These are phyloP conservation scores for Aspergillus cejpii DNA, from an alignment of 2,329 filamentous ascomycete genomes.

Conservation along the genomic window DNA sequence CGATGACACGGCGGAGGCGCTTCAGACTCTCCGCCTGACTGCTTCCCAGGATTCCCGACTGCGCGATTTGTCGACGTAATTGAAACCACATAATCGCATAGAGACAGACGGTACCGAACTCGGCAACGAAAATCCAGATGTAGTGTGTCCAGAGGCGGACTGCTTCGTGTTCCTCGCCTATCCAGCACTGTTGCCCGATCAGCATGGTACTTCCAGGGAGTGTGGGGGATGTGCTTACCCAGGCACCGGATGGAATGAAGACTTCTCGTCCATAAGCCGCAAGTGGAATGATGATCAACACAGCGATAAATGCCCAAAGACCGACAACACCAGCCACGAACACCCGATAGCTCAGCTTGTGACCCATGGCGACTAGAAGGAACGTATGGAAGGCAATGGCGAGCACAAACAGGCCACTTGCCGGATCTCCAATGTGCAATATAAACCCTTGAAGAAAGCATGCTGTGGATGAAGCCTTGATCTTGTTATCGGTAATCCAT, in stretches of 20 bases:
- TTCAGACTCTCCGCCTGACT: conserved; percentile 34
- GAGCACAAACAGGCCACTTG: conserved; percentile 49
- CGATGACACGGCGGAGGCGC: conserved; percentile 39
- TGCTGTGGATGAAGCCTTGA: conserved; percentile 39
- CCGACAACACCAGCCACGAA: conserved; percentile 42
- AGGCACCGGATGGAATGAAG: conserved; percentile 47
- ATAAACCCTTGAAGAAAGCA: conserved; percentile 50
- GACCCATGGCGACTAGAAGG: conserved; percentile 44
- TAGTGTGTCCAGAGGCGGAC: conserved; percentile 49
- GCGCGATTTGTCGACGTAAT: conserved; percentile 41
- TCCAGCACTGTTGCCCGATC: conserved; percentile 21
- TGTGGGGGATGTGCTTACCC: conserved; percentile 26
- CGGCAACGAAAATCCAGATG: conserved; percentile 50
- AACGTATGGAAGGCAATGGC: conserved; percentile 52
- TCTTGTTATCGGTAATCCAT: conserved; percentile 43
- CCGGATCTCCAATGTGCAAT: conserved; percentile 48
- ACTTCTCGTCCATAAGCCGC: conserved; percentile 38
- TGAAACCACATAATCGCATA: conserved; percentile 47
- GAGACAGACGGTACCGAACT: conserved; percentile 47
- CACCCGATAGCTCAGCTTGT: conserved; percentile 40
- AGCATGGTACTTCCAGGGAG: neutral
- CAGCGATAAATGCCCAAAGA: conserved; percentile 43
- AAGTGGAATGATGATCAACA: conserved; percentile 45
- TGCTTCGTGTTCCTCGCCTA: conserved; percentile 40
- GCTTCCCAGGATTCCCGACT: conserved; percentile 32